Evolutionary conservation across 805 yeast genomes (phyloP).

Genomic region (Lipomyces lipofer): DNA sequence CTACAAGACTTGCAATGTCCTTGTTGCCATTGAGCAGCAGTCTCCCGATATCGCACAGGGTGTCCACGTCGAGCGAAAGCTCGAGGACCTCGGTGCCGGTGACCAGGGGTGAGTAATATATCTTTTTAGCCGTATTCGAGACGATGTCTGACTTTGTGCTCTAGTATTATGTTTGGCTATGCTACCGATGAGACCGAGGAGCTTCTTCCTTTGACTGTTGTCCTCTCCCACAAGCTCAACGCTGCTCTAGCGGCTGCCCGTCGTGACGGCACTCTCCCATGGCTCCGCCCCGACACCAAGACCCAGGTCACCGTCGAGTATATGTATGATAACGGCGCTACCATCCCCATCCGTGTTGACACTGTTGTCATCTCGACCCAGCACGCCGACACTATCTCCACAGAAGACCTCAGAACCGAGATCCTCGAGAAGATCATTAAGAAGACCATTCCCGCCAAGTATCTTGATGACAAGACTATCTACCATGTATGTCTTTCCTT

Average conservation of each 20-base stretch:
- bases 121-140: not conserved
- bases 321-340: slow-evolving; percentile 91
- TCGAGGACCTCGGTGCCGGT: slow-evolving; percentile 99
- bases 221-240: slow-evolving; percentile 94
- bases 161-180: slow-evolving; percentile 97
- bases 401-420: slow-evolving; percentile 85
- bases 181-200: slow-evolving; percentile 99
- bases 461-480: slow-evolving; percentile 90
- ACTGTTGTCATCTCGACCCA: slow-evolving; percentile 97
- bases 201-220: slow-evolving; percentile 89
- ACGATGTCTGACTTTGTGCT: not conserved
- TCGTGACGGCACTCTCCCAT: slow-evolving; percentile 88
- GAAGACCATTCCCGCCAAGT: slow-evolving; percentile 87
- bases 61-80: slow-evolving; percentile 89
- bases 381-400: slow-evolving; percentile 93
- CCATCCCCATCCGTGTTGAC: slow-evolving; percentile 93
- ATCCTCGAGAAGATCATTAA: slow-evolving; percentile 77
- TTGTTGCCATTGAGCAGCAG: slow-evolving; percentile 99
- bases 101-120: slow-evolving; percentile 64
- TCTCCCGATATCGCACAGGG: slow-evolving; percentile 99
- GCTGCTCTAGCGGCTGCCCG: slow-evolving; percentile 96
- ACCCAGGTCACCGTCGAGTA: slow-evolving; percentile 99
- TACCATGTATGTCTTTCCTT: too few relatives aligned
- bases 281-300: slow-evolving; percentile 99
- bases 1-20: slow-evolving; percentile 98